Base-by-base conservation (phyloP, 768 basidiomycete species). In the Leccinum incarnatum region DNA sequence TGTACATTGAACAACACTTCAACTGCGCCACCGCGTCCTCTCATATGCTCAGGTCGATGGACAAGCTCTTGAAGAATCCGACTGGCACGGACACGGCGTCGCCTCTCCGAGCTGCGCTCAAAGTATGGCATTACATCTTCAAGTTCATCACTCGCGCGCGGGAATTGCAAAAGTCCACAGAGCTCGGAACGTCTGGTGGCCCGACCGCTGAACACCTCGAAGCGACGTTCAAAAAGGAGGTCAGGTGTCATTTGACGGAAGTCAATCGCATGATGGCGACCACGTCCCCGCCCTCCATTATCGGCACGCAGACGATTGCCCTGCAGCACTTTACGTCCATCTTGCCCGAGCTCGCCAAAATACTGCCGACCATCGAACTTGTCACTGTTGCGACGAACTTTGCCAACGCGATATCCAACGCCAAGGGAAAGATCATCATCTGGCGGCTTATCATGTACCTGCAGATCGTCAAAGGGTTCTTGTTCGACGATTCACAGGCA, bases 81-180 rank as follows among this genome's bases (percentile, higher is more conserved):
- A 84, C 87, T 0, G 82, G 85, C 21, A 75, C 78, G 9, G 90
- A 92, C 23, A 84, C 82, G 3, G 93, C 90, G 0, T 87, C 89
- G 17, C 82, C 84, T 5, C 81, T 98, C 56, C 87, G 95, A 34
- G 87, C 93, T 11, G 91, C 95, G 15, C 78, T 98, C 60, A 98
- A 98, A 72, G 96, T 98, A 30, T 96, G 94, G 94, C 90, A 94
- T 68, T 93, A 95, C 69, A 86, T 98, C 65, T 93, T 98, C 84
- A 92, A 91, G 70, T 93, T 98, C 74, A 90, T 97, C 67, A 86
- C 91, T 15, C 83, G 91, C n/a, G 88, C 95, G 2, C 80, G 95
- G 36, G 93, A 94, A 66, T 72, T 96, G 48, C 95, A 96, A 72
- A 92, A 92, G 72, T 78, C 80, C 6, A 88, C 88, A 67, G 92